phyloP scores from a whole-genome alignment of 1,139 yeast genomes.

The Lodderomyces parapsilosis region DNA sequence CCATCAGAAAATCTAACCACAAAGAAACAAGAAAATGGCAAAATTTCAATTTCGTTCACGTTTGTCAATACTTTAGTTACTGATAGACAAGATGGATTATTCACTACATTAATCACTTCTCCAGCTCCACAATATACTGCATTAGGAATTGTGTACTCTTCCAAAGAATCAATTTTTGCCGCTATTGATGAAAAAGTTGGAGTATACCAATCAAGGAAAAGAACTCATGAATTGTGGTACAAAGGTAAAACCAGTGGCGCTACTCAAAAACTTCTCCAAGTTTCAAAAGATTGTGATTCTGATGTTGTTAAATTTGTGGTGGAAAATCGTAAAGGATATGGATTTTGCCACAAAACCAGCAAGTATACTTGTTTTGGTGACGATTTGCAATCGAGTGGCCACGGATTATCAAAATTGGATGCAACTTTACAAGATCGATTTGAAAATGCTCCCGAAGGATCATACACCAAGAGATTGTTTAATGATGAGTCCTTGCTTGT shows the following conservation, averaged over 20 bases:
- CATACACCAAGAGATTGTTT: conserved; percentile 87
- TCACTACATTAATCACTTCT: conserved; percentile 81
- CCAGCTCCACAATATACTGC: conserved; percentile 50
- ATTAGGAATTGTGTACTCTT: conserved; percentile 89
- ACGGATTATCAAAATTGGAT: conserved; percentile 68
- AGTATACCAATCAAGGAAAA: conserved; percentile 88
- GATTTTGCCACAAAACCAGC: conserved; percentile 87
- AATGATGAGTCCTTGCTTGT: conserved; percentile 69
- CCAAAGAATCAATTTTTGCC: conserved; percentile 73
- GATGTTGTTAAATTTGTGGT: conserved; percentile 88
- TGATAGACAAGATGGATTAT: conserved; percentile 85
- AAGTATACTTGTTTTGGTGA: conserved; percentile 70
- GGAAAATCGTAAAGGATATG: conserved; percentile 69
- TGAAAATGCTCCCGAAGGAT: conserved; percentile 77
- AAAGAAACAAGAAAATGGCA: conserved; percentile 27
- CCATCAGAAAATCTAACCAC: conserved; percentile 41
- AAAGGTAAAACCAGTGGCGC: conserved; percentile 97
- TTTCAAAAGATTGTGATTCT: conserved; percentile 86
- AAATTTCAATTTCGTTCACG: conserved; percentile 50
- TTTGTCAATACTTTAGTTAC: conserved; percentile 62
- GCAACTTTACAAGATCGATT: conserved; percentile 55
- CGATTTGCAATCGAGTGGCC: conserved; percentile 47
- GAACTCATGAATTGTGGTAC: conserved; percentile 84
- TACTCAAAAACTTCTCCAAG: conserved; percentile 66
- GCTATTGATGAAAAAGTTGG: conserved; percentile 84